phyloP scores from a whole-genome alignment of 441 rosid genomes.

The Populus hybrid region DNA sequence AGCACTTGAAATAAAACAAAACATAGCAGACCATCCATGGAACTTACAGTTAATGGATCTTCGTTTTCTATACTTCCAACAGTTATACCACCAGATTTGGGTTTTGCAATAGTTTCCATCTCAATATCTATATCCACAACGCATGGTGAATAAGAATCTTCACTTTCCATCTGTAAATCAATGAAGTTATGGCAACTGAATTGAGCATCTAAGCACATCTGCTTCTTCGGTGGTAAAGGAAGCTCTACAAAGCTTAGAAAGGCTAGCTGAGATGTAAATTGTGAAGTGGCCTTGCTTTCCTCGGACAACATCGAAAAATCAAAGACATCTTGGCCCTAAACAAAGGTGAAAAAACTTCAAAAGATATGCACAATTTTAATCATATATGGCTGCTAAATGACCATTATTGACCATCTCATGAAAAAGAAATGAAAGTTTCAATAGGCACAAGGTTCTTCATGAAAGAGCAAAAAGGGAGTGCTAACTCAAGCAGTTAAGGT shows the following conservation, averaged over 20 bases:
- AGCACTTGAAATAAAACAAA: slow-evolving; percentile 3
- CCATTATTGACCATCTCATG: neutral
- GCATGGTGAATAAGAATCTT: slow-evolving; percentile 61
- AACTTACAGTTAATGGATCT: slow-evolving; percentile 46
- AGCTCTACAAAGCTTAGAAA: slow-evolving; percentile 66
- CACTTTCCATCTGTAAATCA: slow-evolving; percentile 50
- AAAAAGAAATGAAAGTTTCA: slow-evolving; percentile 4
- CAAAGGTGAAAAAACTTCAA: slow-evolving; percentile 9
- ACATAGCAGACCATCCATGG: slow-evolving; percentile 1
- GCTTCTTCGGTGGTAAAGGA: slow-evolving; percentile 56
- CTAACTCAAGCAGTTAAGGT: neutral
- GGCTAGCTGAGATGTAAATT: slow-evolving; percentile 48
- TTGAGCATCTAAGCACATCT: slow-evolving; percentile 47
- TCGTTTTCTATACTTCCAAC: slow-evolving; percentile 38
- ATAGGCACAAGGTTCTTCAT: neutral
- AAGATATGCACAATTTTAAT: neutral
- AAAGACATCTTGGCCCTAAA: slow-evolving; percentile 66
- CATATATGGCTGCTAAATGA: neutral
- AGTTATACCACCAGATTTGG: slow-evolving; percentile 35
- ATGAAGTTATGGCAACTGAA: slow-evolving; percentile 55
- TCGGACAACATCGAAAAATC: slow-evolving; percentile 70
- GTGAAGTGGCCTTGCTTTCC: slow-evolving; percentile 40
- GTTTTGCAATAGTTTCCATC: slow-evolving; percentile 43
- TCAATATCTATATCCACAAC: slow-evolving; percentile 62
- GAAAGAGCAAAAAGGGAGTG: neutral